Conservation (phyloP, 139 green algal species). For the Chara braunii region DNA sequence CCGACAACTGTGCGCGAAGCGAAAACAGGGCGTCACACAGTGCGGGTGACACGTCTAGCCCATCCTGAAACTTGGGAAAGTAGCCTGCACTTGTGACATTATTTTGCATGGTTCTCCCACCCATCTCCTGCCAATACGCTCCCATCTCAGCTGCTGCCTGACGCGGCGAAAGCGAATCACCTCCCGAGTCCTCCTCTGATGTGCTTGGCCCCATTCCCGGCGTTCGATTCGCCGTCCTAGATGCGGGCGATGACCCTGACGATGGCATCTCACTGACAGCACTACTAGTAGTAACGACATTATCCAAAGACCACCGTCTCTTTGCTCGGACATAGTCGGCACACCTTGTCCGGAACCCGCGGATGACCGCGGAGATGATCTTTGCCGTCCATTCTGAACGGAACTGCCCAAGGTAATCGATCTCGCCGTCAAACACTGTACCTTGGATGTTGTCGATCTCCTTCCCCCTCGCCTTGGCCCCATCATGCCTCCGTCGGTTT, state of each 20-base stretch:
- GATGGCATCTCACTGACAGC: too few species aligned
- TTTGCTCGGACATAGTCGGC: slow-evolving; percentile 9
- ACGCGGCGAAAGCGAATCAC: too few species aligned
- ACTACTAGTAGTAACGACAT: too few species aligned
- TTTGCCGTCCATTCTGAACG: slow-evolving; percentile 1
- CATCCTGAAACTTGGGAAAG: too few species aligned
- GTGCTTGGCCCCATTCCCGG: too few species aligned
- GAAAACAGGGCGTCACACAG: not conserved
- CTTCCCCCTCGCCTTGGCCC: not conserved
- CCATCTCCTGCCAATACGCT: too few species aligned
- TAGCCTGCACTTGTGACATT: too few species aligned
- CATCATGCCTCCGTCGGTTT: not conserved
- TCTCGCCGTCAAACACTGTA: slow-evolving; percentile 10
- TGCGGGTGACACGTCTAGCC: not conserved
- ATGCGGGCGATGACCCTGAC: too few species aligned
- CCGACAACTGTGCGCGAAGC: not conserved
- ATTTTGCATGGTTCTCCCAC: too few species aligned
- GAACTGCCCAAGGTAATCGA: not conserved
- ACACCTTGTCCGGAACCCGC: not conserved
- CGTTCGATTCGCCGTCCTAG: too few species aligned
- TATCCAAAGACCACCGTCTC: slow-evolving; percentile 8
- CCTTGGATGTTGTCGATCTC: not conserved
- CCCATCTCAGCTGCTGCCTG: too few species aligned
- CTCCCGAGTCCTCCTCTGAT: too few species aligned
- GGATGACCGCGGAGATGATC: not conserved